Base-by-base conservation (phyloP, 148 eudicot genomes). In the Drosera capensis region DNA sequence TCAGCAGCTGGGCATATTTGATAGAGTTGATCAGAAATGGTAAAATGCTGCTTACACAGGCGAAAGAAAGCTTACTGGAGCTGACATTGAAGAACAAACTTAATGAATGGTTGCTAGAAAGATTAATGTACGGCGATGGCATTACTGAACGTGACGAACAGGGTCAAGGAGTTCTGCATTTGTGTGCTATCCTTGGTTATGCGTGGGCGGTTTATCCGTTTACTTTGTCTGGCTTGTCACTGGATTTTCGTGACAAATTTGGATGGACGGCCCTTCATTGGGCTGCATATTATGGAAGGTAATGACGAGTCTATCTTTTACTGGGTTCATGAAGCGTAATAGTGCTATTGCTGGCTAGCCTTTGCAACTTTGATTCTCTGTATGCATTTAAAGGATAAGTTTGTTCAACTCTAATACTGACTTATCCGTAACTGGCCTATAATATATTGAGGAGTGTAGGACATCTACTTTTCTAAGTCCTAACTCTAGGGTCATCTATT, bases 231-330 rank as follows among this genome's bases (percentile, higher is more conserved):
- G 80, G 95, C 15, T 54, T 90, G 49, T 80, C 97, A 16, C 62
- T 90, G 69, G 95, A 90, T 72, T 90, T 73, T 53, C 74, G 97
- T 23, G 97, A 90, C 61, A 90, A 80, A 63, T 57, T 34, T 67
- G 95, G 97, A 52, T 90, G 97, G 97, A 84, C 97, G 6, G 95
- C 95, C 57, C 78, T 90, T 66, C 97, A 90, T 60, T 90, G 97
- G 97, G 93, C 95, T 73, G 95, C 97, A 52, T 72, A 71, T 51
- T 75, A 35, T 55, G 97, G 97, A 60, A 84, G 97, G 97, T 90
- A 77, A 17, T 19, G 17, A 20, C 17, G 14, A 17, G 35, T 20
- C 14, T 34, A 20, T 20, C 24, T 19, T 21, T 18, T 19, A 29
- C 5, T 13, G n/a, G n/a, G 12, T 20, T 2, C 18, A 34, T 17